These are phyloP conservation scores for Termitomyces sp. DNA, from an alignment of 768 basidiomycete genomes.

Conservation along the genomic window DNA sequence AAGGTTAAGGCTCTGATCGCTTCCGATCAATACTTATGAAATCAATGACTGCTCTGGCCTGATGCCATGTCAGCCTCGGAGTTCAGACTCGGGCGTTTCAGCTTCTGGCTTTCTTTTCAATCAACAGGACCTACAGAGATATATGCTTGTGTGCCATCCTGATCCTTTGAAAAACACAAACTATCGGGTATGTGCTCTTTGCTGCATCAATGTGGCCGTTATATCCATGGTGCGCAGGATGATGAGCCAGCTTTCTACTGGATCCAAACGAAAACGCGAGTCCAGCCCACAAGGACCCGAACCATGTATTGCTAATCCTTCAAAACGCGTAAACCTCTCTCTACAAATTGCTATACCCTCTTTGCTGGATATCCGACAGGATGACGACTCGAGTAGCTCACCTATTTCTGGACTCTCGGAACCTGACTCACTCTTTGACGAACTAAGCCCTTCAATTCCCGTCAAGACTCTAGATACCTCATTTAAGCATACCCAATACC, in stretches of 20 bases:
- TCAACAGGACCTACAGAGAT: neutral
- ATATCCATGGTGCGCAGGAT: constrained; percentile 5
- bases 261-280: constrained; percentile 9
- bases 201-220: neutral
- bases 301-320: neutral
- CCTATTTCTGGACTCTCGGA: constrained; percentile 15
- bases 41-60: neutral
- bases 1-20: neutral
- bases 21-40: neutral
- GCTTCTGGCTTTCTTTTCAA: too few relatives aligned
- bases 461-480: neutral
- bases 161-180: neutral
- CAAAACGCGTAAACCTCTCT: constrained; percentile 13
- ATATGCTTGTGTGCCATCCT: neutral
- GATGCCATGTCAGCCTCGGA: neutral
- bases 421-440: constrained; percentile 50
- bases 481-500: neutral
- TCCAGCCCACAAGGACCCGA: neutral
- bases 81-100: too few relatives aligned
- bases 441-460: constrained; percentile 1
- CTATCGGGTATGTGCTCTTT: constrained; percentile 2
- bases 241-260: constrained; percentile 4
- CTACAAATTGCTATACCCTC: constrained; percentile 14
- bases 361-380: neutral
- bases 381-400: constrained; percentile 1